Evolutionary conservation across 345 rosid genomes (phyloP).

Genomic region (Eucalyptus regnans): DNA sequence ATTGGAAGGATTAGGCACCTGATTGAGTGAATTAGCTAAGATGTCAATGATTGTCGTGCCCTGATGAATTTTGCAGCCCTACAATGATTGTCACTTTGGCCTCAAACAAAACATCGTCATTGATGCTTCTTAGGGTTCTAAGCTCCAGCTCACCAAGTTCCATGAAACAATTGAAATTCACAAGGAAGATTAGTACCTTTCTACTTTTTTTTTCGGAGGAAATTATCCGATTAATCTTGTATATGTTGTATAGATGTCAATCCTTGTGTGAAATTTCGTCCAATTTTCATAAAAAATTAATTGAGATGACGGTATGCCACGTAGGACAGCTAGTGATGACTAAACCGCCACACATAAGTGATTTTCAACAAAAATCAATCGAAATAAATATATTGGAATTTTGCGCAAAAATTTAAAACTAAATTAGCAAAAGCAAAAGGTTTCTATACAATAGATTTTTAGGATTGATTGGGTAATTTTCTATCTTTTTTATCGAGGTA

Average conservation of each 20-base stretch:
- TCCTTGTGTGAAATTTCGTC: rapidly evolving
- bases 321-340: rapidly evolving
- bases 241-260: too few relatives aligned
- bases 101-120: background rate
- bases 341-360: rapidly evolving
- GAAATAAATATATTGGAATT: too few relatives aligned
- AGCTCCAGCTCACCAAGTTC: background rate
- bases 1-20: background rate
- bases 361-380: rapidly evolving
- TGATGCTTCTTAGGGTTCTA: background rate
- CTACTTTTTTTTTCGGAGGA: too few relatives aligned
- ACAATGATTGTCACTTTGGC: background rate
- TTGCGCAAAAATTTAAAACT: too few relatives aligned
- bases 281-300: background rate
- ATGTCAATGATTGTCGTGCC: background rate
- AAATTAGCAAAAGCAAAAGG: too few relatives aligned
- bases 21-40: background rate
- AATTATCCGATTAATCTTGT: too few relatives aligned
- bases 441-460: too few relatives aligned
- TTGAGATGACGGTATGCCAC: rapidly evolving
- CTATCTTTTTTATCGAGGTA: too few relatives aligned
- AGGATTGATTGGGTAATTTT: too few relatives aligned
- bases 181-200: background rate
- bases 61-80: background rate
- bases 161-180: background rate